phyloP scores from a whole-genome alignment of 2,329 filamentous ascomycete species.

The Clonostachys sp. region DNA sequence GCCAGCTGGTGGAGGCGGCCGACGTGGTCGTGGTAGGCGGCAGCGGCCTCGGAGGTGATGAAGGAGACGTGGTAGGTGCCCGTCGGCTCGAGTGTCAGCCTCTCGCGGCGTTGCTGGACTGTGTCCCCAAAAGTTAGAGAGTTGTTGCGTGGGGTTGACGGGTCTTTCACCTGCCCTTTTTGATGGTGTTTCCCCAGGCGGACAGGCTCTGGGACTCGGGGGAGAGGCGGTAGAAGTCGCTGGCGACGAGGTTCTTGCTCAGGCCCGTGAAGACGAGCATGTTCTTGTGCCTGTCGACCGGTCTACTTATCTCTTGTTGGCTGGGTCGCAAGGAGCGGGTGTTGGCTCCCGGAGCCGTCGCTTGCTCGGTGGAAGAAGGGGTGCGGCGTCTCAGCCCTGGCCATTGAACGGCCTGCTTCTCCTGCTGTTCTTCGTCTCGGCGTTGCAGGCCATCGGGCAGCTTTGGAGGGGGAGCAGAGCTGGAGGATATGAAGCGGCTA shows the following conservation, averaged over 20 bases:
- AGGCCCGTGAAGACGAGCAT: constrained; percentile 56
- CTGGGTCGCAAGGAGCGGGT: background rate
- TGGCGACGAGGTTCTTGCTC: constrained; percentile 54
- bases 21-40: background rate
- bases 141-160: background rate
- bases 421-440: too few relatives aligned
- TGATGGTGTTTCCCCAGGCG: constrained; percentile 61
- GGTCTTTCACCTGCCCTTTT: constrained; percentile 36
- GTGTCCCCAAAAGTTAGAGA: background rate
- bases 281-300: constrained; percentile 1
- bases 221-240: constrained; percentile 67
- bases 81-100: constrained; percentile 55
- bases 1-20: background rate
- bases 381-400: constrained; percentile 2
- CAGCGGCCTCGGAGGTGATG: constrained; percentile 10
- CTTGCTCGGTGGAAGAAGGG: background rate
- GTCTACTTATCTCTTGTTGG: too few relatives aligned
- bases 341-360: background rate
- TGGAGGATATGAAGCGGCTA: background rate
- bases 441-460: background rate
- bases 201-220: constrained; percentile 54
- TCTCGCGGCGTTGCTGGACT: constrained; percentile 62
- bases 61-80: constrained; percentile 49
- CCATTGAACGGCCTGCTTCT: background rate
- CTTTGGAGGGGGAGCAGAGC: background rate